Percentiles rank a stretch among this genome's conserved stretches.
phyloP scores from a whole-genome alignment of 2,329 filamentous ascomycete genomes.

The Penicillium sp. region DNA sequence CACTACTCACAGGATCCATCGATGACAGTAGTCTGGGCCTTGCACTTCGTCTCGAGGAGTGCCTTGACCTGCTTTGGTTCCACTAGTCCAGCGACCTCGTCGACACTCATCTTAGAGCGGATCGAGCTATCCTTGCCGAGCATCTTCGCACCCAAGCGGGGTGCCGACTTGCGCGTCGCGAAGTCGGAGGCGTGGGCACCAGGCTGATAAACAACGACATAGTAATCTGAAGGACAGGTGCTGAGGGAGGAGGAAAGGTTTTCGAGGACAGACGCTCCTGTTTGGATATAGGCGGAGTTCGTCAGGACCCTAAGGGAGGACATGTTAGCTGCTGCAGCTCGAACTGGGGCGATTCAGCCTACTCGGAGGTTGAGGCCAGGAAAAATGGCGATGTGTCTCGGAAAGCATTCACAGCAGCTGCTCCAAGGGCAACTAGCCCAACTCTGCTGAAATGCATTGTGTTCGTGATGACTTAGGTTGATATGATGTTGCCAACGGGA shows the following conservation, averaged over 20 bases:
- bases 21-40: slow-evolving; percentile 44
- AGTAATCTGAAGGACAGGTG: slow-evolving; percentile 71
- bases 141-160: slow-evolving; percentile 56
- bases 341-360: slow-evolving; percentile 39
- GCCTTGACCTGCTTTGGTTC: slow-evolving; percentile 46
- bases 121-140: slow-evolving; percentile 51
- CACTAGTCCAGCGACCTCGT: slow-evolving; percentile 55
- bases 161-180: slow-evolving; percentile 52
- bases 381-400: slow-evolving; percentile 87
- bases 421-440: slow-evolving; percentile 53
- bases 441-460: slow-evolving; percentile 47
- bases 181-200: slow-evolving; percentile 73
- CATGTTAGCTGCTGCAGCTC: slow-evolving; percentile 28
- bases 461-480: slow-evolving; percentile 21
- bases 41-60: slow-evolving; percentile 51
- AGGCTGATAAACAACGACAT: slow-evolving; percentile 76
- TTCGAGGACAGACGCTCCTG: slow-evolving; percentile 45
- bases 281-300: slow-evolving; percentile 45
- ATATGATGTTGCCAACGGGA: slow-evolving; percentile 33
- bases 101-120: slow-evolving; percentile 54
- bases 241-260: slow-evolving; percentile 54
- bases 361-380: slow-evolving; percentile 82
- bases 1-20: slow-evolving; percentile 44
- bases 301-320: slow-evolving; percentile 37
- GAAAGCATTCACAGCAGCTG: slow-evolving; percentile 69